Conservation (phyloP, 2,329 filamentous ascomycete species). For the Paraphoma sp. region DNA sequence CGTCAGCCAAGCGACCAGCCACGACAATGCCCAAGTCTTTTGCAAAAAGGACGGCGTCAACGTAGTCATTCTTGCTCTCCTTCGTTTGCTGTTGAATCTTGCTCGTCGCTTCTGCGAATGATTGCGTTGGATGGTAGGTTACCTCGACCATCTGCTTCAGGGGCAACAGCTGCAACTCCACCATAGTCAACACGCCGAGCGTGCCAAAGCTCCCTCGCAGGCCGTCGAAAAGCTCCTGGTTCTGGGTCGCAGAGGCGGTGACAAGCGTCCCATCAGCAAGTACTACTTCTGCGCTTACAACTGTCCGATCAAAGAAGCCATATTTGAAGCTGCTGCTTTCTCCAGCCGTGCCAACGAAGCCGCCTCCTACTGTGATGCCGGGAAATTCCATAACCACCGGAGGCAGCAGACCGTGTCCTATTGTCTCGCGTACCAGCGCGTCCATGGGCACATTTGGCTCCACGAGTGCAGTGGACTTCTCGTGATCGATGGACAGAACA, state of each 20-base stretch:
- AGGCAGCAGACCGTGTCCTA: slow-evolving; percentile 63
- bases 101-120: slow-evolving; percentile 56
- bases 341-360: slow-evolving; percentile 70
- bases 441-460: slow-evolving; percentile 77
- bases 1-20: slow-evolving; percentile 63
- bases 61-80: slow-evolving; percentile 62
- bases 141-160: slow-evolving; percentile 65
- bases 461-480: slow-evolving; percentile 63
- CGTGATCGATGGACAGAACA: slow-evolving; percentile 65
- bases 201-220: slow-evolving; percentile 67
- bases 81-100: slow-evolving; percentile 55
- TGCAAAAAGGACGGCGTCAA: slow-evolving; percentile 72
- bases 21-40: slow-evolving; percentile 64
- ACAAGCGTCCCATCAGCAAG: slow-evolving; percentile 64
- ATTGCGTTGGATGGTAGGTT: slow-evolving; percentile 64
- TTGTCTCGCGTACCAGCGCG: slow-evolving; percentile 62
- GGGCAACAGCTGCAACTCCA: slow-evolving; percentile 64
- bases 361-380: slow-evolving; percentile 72
- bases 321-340: slow-evolving; percentile 72
- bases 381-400: slow-evolving; percentile 76
- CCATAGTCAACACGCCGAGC: slow-evolving; percentile 64
- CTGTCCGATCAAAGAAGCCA: slow-evolving; percentile 70
- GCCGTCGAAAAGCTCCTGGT: slow-evolving; percentile 64
- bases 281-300: slow-evolving; percentile 69
- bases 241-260: slow-evolving; percentile 53